Base-by-base conservation (phyloP, 768 basidiomycete genomes). In the Sistotremastrum niveocremeum region DNA sequence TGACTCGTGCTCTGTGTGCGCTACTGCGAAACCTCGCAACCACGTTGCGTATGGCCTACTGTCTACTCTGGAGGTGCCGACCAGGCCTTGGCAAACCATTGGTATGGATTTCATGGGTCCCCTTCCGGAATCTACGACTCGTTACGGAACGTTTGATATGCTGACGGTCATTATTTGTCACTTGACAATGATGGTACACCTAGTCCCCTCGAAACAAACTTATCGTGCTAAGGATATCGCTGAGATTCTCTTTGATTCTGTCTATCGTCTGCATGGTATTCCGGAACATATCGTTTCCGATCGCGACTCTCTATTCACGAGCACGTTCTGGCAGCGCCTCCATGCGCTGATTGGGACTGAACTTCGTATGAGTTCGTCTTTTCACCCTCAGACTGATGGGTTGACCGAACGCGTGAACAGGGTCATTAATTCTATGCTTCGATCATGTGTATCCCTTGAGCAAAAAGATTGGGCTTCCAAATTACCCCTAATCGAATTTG, bases 251-350 rank as follows among this genome's bases (percentile, higher is more conserved):
- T 66, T 68, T 36, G 54, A 54, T 1, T 35, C 59, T 2, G 53
- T 70, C 0, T 69, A 67, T 32, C 63, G 62, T 7, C 51, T 54
- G 0, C 68, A 71, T 46, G 69, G 70, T 0, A 44, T 72, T 1
- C 70, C 67, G 0, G 46, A 51, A 2, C 29, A 45, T 4, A 20
- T 45, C 31, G 47, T 57, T 6, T 51, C 44, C 10, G 60, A 66
- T 39, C 41, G 57, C 6, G 62, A 61, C 37, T 40, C 55, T 1
- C 49, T 57, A 9, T 65, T 65, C 48, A 65, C 59, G 4, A 56
- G 52, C 2, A 29, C 4, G 1, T 64, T 12, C 49, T 65, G 52
- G 54, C 20, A n/a, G 4, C 36, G 48, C 6, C 44, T 56, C 2
- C 49, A 52, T 41, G 3, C 41, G 4, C 41, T 55, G 8, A 48